Evolutionary conservation across 163 green algal genomes (phyloP).

Genomic region (Dunaliella salina): DNA sequence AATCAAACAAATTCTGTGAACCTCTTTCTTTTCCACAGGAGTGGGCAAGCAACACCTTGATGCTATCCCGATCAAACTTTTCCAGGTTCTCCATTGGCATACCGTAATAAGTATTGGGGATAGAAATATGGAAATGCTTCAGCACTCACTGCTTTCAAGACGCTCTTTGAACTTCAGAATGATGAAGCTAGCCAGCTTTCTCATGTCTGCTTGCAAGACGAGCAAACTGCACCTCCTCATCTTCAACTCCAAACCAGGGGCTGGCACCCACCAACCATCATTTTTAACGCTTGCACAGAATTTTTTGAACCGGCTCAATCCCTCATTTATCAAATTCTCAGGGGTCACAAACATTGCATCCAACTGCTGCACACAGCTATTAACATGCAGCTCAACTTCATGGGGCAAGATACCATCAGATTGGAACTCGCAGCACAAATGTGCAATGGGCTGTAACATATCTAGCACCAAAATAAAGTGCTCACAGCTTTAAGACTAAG

Average conservation of each 20-base stretch:
- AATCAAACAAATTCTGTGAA: background rate
- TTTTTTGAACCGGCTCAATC: background rate
- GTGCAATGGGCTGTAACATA: background rate
- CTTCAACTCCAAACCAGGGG: background rate
- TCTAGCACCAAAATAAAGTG: slow-evolving; percentile 1
- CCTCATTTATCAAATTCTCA: background rate
- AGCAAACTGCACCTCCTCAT: too few relatives aligned
- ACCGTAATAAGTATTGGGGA: background rate
- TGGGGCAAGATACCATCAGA: background rate
- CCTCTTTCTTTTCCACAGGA: background rate
- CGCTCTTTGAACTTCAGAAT: background rate
- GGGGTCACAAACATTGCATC: background rate
- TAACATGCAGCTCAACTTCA: background rate
- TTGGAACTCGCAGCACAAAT: background rate
- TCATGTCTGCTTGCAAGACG: background rate
- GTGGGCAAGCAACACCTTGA: background rate
- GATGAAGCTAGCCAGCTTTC: background rate
- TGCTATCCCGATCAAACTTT: background rate
- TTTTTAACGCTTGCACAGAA: background rate
- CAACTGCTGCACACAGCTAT: background rate
- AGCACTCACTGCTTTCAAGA: background rate
- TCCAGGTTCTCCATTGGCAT: background rate
- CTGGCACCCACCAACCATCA: background rate
- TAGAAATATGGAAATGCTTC: background rate
- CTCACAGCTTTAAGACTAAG: background rate